Evolutionary conservation across 2,329 filamentous ascomycete species (phyloP).

Genomic region (Myrmaecium sp.): DNA sequence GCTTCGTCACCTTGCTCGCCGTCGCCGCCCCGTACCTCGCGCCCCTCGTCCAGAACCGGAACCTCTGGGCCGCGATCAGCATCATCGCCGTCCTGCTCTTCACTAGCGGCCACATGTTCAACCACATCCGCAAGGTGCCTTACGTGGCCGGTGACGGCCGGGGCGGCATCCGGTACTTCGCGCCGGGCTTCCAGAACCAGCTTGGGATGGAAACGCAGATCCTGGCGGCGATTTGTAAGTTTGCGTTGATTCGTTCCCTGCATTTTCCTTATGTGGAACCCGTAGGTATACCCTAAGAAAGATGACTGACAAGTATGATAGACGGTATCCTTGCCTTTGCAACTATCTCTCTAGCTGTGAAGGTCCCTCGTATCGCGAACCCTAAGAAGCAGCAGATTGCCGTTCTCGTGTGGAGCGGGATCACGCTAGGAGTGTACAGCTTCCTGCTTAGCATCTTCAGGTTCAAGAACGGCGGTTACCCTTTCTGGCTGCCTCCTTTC

Average conservation of each 20-base stretch:
- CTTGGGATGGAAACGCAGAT: constrained; percentile 93
- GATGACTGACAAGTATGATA: constrained; percentile 15
- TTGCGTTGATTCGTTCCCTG: background rate
- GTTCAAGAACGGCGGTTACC: constrained; percentile 87
- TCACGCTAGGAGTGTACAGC: constrained; percentile 76
- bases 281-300: background rate
- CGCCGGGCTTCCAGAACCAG: constrained; percentile 82
- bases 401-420: constrained; percentile 59
- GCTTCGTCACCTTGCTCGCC: constrained; percentile 47
- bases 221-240: constrained; percentile 80
- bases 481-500: constrained; percentile 87
- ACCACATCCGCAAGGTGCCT: constrained; percentile 89
- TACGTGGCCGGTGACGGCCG: constrained; percentile 75
- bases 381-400: constrained; percentile 62
- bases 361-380: constrained; percentile 77
- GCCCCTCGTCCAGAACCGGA: constrained; percentile 74
- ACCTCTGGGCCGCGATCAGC: constrained; percentile 82
- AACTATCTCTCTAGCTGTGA: constrained; percentile 76
- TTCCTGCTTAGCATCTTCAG: constrained; percentile 89
- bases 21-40: constrained; percentile 64
- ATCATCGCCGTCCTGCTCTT: constrained; percentile 82
- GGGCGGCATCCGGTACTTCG: constrained; percentile 81
- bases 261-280: constrained; percentile 10
- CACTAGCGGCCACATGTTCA: constrained; percentile 97
- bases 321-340: constrained; percentile 75